phyloP scores from a whole-genome alignment of 1,139 yeast genomes.

The Lipomyces yarrowii region DNA sequence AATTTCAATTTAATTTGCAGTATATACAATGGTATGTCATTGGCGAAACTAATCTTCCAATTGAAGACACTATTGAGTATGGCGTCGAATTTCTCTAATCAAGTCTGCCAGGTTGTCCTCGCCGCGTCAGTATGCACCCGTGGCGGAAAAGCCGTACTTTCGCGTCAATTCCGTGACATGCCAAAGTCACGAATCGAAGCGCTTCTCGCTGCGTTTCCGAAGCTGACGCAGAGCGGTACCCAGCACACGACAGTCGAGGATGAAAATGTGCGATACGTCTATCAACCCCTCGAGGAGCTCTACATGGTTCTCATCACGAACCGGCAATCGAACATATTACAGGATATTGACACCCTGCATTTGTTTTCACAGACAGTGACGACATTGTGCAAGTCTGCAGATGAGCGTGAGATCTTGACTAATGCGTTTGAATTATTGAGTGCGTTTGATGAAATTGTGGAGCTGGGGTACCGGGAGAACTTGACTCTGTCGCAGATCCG shows the following conservation, averaged over 20 bases:
- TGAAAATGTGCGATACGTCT: constrained; percentile 88
- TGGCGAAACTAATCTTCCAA: not conserved
- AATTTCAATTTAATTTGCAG: not conserved
- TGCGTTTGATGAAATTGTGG: constrained; percentile 93
- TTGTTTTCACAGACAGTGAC: constrained; percentile 81
- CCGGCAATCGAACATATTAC: constrained; percentile 87
- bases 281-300: constrained; percentile 93
- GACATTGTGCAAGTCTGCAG: constrained; percentile 67
- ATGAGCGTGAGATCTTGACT: constrained; percentile 81
- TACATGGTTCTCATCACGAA: constrained; percentile 91
- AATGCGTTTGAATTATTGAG: constrained; percentile 86
- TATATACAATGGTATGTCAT: not conserved
- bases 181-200: constrained; percentile 85
- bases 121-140: constrained; percentile 96
- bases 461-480: constrained; percentile 88
- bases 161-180: constrained; percentile 89
- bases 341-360: constrained; percentile 91
- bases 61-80: constrained; percentile 4
- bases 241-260: constrained; percentile 97
- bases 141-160: constrained; percentile 89
- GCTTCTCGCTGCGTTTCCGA: constrained; percentile 82
- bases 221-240: constrained; percentile 65
- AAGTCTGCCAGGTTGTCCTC: constrained; percentile 58
- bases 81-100: not conserved
- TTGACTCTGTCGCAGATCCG: constrained; percentile 79